Conservation (phyloP, 2,329 filamentous ascomycete genomes). For the Phialophora macrospora region DNA sequence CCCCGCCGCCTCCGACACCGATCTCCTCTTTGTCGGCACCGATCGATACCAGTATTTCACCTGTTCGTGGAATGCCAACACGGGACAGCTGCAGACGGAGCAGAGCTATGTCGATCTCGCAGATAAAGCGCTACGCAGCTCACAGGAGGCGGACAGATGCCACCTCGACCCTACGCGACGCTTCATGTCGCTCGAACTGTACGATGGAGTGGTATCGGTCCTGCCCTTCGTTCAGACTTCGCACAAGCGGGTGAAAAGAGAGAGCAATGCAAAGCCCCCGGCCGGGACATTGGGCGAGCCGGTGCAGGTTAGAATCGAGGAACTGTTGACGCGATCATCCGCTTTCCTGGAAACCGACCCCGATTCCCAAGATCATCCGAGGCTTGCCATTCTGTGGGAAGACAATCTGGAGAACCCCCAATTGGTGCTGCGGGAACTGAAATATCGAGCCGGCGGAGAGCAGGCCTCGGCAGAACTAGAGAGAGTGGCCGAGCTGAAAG, state of each 20-base stretch:
- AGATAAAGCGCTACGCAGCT: conserved; percentile 69
- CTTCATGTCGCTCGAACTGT: conserved; percentile 70
- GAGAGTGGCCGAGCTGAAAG: conserved; percentile 55
- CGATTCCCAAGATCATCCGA: conserved; percentile 57
- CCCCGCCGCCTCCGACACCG: conserved; percentile 73
- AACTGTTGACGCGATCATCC: conserved; percentile 69
- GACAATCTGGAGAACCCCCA: conserved; percentile 63
- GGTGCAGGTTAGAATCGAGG: conserved; percentile 65
- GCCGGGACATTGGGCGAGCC: conserved; percentile 64
- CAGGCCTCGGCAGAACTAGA: conserved; percentile 59
- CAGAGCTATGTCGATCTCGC: conserved; percentile 65
- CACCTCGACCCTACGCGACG: conserved; percentile 79
- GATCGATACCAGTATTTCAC: conserved; percentile 91
- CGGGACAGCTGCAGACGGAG: conserved; percentile 59
- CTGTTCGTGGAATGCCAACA: conserved; percentile 73
- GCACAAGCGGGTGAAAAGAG: conserved; percentile 48
- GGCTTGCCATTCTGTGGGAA: conserved; percentile 68
- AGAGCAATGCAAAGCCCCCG: conserved; percentile 21
- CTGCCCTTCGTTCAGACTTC: conserved; percentile 64
- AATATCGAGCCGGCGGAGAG: conserved; percentile 54
- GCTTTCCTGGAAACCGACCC: conserved; percentile 65
- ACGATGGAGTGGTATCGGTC: conserved; percentile 70
- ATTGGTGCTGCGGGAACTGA: conserved; percentile 61
- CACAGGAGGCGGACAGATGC: conserved; percentile 80
- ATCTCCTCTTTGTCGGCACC: conserved; percentile 91